Conservation (phyloP, 352 stramenopile genomes). For the Globisporangium cederbergense region DNA sequence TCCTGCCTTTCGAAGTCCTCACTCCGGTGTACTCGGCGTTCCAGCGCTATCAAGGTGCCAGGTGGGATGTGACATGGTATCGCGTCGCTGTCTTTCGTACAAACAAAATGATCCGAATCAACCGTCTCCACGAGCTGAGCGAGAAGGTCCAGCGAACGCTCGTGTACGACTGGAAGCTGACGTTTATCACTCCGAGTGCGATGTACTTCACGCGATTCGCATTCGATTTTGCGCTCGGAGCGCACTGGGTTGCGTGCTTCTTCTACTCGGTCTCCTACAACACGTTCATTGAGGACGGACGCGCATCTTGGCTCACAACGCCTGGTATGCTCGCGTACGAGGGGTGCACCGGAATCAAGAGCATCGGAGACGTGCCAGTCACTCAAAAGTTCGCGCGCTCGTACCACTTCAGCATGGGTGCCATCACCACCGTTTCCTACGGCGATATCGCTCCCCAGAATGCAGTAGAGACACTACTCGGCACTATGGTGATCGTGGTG, state of each 20-base stretch:
- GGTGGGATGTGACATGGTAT: slow-evolving; percentile 16
- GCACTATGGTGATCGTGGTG: slow-evolving; percentile 35
- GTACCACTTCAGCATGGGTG: slow-evolving; percentile 38
- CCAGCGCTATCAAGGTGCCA: not conserved
- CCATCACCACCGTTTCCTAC: slow-evolving; percentile 39
- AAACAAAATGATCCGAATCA: slow-evolving; percentile 22
- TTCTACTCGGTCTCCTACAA: slow-evolving; percentile 24
- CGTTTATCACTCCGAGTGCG: slow-evolving; percentile 5
- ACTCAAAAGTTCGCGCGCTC: slow-evolving; percentile 26
- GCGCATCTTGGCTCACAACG: slow-evolving; percentile 18
- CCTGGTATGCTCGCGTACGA: slow-evolving; percentile 30
- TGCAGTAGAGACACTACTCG: slow-evolving; percentile 26
- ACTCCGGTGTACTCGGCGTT: slow-evolving; percentile 3
- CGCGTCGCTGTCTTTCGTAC: slow-evolving; percentile 18
- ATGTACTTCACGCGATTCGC: slow-evolving; percentile 20
- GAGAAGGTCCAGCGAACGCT: slow-evolving; percentile 19
- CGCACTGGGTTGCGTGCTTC: slow-evolving; percentile 27
- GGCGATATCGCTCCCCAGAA: slow-evolving; percentile 39
- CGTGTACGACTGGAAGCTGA: slow-evolving; percentile 20
- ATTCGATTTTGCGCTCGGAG: slow-evolving; percentile 24
- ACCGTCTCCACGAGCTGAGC: slow-evolving; percentile 19
- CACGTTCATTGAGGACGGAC: slow-evolving; percentile 15
- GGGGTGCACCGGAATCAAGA: slow-evolving; percentile 15
- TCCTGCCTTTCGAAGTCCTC: slow-evolving; percentile 31
- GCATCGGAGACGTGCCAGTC: slow-evolving; percentile 22